Evolutionary conservation across 257 asterid species (phyloP).

Genomic region (Capsicum chinense): DNA sequence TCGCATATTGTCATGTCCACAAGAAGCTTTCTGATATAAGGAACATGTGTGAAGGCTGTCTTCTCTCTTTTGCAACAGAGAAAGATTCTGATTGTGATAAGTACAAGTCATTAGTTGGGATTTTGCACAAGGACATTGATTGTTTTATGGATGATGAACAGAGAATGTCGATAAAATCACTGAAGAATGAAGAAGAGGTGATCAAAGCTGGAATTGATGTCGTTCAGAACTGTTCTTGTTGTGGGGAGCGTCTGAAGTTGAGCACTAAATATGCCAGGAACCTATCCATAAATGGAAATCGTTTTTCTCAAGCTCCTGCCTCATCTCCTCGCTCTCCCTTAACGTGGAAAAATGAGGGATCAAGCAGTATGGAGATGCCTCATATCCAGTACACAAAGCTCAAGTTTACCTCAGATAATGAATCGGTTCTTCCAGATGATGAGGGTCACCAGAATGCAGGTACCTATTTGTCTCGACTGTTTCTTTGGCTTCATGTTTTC

Average conservation of each 20-base stretch:
- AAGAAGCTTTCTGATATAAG: constrained; percentile 69
- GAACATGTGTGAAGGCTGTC: constrained; percentile 79
- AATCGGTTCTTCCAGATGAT: constrained; percentile 56
- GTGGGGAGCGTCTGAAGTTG: constrained; percentile 70
- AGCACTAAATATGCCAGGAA: constrained; percentile 50
- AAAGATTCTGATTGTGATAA: constrained; percentile 52
- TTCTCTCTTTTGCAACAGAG: constrained; percentile 66
- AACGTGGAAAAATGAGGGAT: constrained; percentile 51
- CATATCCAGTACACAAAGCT: constrained; percentile 60
- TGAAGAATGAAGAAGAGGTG: constrained; percentile 54
- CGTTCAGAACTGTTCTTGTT: constrained; percentile 63
- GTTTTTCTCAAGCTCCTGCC: constrained; percentile 39
- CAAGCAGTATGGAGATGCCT: constrained; percentile 47
- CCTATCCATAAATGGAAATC: constrained; percentile 47
- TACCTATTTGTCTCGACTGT: background rate
- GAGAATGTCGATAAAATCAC: constrained; percentile 30
- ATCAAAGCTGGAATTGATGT: constrained; percentile 37
- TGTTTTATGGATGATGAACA: constrained; percentile 49
- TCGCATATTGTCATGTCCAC: constrained; percentile 86
- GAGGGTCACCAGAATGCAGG: constrained; percentile 56
- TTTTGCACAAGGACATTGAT: constrained; percentile 62
- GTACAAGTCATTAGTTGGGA: constrained; percentile 69
- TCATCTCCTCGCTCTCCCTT: constrained; percentile 71
- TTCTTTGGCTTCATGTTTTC: background rate
- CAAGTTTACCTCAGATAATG: constrained; percentile 56